phyloP scores from a whole-genome alignment of 2,329 filamentous ascomycete species.

The Alternaria panax region DNA sequence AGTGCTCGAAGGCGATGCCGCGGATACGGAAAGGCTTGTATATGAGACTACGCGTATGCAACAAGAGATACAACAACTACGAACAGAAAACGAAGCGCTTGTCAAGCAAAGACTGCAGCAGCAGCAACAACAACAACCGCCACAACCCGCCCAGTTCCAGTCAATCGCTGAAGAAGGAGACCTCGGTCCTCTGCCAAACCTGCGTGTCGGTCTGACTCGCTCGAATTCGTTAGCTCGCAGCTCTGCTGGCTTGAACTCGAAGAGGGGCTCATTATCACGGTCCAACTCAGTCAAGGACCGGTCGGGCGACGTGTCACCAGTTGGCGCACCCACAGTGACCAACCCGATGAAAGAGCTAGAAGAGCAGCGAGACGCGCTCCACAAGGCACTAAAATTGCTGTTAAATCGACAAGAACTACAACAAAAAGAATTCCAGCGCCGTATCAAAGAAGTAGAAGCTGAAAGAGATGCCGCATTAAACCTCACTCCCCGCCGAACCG shows the following conservation, averaged over 20 bases:
- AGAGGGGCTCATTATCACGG: constrained; percentile 59
- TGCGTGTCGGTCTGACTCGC: constrained; percentile 63
- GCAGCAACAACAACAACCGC: constrained; percentile 56
- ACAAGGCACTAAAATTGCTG: constrained; percentile 83
- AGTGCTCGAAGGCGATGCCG: constrained; percentile 76
- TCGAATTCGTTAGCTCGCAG: constrained; percentile 73
- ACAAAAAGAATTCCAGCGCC: constrained; percentile 82
- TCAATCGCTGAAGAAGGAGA: constrained; percentile 68
- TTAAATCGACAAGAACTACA: constrained; percentile 86
- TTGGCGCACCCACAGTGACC: constrained; percentile 47
- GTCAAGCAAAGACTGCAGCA: constrained; percentile 58
- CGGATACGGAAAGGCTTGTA: constrained; percentile 74
- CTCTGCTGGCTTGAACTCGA: constrained; percentile 51
- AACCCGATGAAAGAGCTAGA: constrained; percentile 83
- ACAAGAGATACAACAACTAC: constrained; percentile 72
- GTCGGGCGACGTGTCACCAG: constrained; percentile 63
- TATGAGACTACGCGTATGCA: constrained; percentile 87
- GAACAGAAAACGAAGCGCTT: constrained; percentile 69
- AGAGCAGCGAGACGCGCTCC: constrained; percentile 89
- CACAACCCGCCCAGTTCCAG: constrained; percentile 61
- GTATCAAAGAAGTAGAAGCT: constrained; percentile 75
- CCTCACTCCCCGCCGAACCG: constrained; percentile 73
- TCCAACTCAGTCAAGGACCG: constrained; percentile 54
- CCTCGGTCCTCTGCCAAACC: constrained; percentile 38
- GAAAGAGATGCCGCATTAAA: constrained; percentile 78